Evolutionary conservation across 2,329 filamentous ascomycete genomes (phyloP), one percentile per base, ranked within the genome.

Genomic region (Colletotrichum limetticola): DNA sequence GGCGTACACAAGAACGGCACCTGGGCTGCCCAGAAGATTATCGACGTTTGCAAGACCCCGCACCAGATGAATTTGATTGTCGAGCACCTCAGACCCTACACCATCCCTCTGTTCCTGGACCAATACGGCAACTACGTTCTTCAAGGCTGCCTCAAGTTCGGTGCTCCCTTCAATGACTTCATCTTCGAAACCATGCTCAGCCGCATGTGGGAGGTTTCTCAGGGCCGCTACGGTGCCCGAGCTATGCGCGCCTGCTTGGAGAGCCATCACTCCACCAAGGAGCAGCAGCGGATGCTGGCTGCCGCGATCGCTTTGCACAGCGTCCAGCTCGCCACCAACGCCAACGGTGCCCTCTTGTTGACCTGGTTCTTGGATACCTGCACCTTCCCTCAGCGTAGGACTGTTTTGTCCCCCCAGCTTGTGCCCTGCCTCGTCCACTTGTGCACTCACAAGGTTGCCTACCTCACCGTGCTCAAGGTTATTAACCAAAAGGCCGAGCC

Each of bases 281-380:
- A 98, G 76, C 97, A 98, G 85, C 97, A 98, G 84, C 90, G 95
- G 72, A 94, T 98, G 91, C 90, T 99, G 77, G 97, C 97, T 19
- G 95, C 96, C 67, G 93, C 94, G 8, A 98, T 99, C 82, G 95
- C 96, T n/a, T 88, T 98, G 55, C 95, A 98, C 86, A 98, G 96
- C 79, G 96, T 98, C 30, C 95, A 98, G 84, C 89, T 99, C 74
- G 96, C 97, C 11, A 98, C 96, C 62, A 98, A 98, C 80, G 93
- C 95, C 60, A 99, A 99, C 78, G 97, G 97, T 37, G 97, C 97
- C 55, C 86, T 99, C 61, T 88, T 99, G 26, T 85, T 99, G 76
- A 99, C 97, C 12, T 99, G 97, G 97, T 97, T 98, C 88, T 87
- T 99, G 68, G 97, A 99, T 80, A 98, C 97, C 1, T 99, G 97